A percentile compares a stretch with the other conserved stretches of the same genome.
Evolutionary conservation across 352 stramenopile genomes (phyloP).

Genomic region (Aphanomyces invadans): DNA sequence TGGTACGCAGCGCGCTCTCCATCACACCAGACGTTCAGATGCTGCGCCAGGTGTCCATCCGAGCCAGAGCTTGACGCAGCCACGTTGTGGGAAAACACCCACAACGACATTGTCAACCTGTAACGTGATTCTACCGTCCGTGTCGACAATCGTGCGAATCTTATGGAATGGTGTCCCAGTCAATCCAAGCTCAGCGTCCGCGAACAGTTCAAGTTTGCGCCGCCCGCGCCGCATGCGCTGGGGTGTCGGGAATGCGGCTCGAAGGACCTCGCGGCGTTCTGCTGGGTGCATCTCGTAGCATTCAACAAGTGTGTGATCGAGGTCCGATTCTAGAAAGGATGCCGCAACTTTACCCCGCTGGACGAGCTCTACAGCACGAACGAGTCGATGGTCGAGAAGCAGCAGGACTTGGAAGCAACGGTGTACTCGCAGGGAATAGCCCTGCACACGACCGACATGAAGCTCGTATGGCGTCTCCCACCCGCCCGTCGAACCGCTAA

Average conservation of each 20-base stretch:
- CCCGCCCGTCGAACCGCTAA: too few species aligned
- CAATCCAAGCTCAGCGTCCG: slow-evolving; percentile 16
- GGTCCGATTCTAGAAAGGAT: slow-evolving; percentile 14
- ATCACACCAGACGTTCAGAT: neutral
- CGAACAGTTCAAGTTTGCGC: neutral
- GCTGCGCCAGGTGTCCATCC: neutral
- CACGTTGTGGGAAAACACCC: slow-evolving; percentile 8
- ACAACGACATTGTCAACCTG: slow-evolving; percentile 7
- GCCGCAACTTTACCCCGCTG: slow-evolving; percentile 22
- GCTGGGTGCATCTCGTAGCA: neutral
- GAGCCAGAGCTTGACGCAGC: neutral
- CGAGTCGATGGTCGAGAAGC: neutral
- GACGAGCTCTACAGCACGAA: slow-evolving; percentile 17
- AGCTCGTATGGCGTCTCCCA: too few species aligned
- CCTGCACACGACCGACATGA: slow-evolving; percentile 10
- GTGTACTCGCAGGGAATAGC: slow-evolving; percentile 3
- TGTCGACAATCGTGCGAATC: too few species aligned
- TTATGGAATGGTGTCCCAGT: too few species aligned
- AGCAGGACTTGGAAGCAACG: slow-evolving; percentile 7
- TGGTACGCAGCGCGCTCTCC: neutral
- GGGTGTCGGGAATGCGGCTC: slow-evolving; percentile 21
- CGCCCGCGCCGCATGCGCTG: neutral
- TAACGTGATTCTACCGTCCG: neutral
- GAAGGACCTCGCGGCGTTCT: slow-evolving; percentile 24
- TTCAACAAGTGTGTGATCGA: neutral